Evolutionary conservation across 2,329 filamentous ascomycete species (phyloP), one percentile per base, ranked within the genome.

Genomic region (Paradendryphiella salina): DNA sequence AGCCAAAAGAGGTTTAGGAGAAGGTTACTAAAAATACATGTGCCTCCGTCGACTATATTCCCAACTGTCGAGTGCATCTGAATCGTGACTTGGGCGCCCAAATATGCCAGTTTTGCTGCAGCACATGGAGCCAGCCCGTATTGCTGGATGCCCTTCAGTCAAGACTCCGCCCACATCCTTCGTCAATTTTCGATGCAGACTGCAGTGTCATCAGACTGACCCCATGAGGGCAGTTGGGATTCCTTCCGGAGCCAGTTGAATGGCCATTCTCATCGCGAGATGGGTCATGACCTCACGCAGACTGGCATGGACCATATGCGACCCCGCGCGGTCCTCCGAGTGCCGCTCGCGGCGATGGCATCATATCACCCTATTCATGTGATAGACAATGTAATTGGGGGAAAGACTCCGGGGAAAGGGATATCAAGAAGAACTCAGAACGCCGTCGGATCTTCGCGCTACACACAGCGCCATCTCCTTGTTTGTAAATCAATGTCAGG

Each of bases 21-120:
- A 71, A 70, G 63, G 62, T 55, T 64, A 61, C 48, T 69, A 66
- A 57, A 67, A 66, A 60, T 71, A 70, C 67, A 69, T 46, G 23
- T 59, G 49, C 51, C 57, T 45, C 56, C 57, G 39, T 40, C 47
- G 33, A 46, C 45, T 39, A 32, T 28, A 43, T 35, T 32, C 18
- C 45, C 45, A 32, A 37, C 35, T 23, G 29, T 46, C 42, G 26
- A 42, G 37, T 36, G 45, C 52, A 36, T 37, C 38, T 38, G 32
- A 33, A 45, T 37, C 42, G 21, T 42, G 9, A 39, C 31, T 28
- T 36, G 14, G 15, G 37, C 37, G 20, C 18, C 36, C 28, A 11
- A 17, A 29, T 31, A 39, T 18, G 23, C 33, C 45, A 44, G 33
- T 38, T 28, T 20, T 43, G 18, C 28, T 39, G 34, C 34, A 31